Evolutionary conservation across 2,329 filamentous ascomycete genomes (phyloP), one percentile per base, ranked within the genome.

Genomic region (Aphanoascus verrucosus): DNA sequence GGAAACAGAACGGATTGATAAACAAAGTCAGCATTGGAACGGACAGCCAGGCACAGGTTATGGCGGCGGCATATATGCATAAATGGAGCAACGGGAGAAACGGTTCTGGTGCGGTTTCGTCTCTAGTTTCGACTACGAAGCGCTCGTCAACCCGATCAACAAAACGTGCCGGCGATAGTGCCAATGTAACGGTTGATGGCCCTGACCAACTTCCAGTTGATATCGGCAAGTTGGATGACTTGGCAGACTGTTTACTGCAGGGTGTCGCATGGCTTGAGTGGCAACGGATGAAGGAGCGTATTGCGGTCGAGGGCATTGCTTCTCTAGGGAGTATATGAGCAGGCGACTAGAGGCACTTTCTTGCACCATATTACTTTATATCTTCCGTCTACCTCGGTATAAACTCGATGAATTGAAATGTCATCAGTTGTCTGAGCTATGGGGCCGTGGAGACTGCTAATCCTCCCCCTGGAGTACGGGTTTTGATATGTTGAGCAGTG

Each of bases 211-310:
- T 6, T 31, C 41, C 11, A 20, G 38, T 46, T 3, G 49, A 58
- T 28, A 60, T 67, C 34, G 65, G 62, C n/a, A 93, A 93, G 67
- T 67, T 91, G 51, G 88, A 94, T 67, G 88, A 94, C 70, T 69
- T 94, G 48, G 85, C 87, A 0, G 88, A 94, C 70, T 86, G 83
- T 64, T 70, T 93, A 23, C 65, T 93, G 52, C 88, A 94, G 66
- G 88, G 82, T 1, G 74, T 88, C 55, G 83, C 86, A 2, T 91
- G 85, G 82, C 67, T 88, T 37, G 76, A 82, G 56, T 94, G 88
- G 88, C 80, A 88, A 63, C 62, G 56, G 7, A 67, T 65, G 63
- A 60, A 64, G 41, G 60, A 64, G 38, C 55, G 59, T 12, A 49
- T 71, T 46, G 55, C 54, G 11, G 50, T 48, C 2, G 61, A 63